These are phyloP conservation scores for Suillus placidus DNA, from an alignment of 768 basidiomycete species.

Conservation along the genomic window DNA sequence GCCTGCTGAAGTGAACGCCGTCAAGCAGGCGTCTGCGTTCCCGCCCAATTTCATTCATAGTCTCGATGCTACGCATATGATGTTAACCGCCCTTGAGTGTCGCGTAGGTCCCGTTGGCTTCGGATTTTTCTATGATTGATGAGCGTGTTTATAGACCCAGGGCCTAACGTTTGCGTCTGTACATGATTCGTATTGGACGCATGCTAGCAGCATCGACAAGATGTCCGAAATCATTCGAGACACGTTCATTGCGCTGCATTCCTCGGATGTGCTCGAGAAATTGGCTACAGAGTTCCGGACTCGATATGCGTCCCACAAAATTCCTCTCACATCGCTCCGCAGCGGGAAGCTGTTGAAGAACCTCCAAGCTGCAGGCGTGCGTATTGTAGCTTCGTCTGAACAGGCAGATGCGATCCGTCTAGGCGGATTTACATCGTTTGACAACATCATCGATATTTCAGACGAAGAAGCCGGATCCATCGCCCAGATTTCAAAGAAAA, in stretches of 20 bases:
- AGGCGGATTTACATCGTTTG: constrained; percentile 27
- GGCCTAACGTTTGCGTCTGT: constrained; percentile 90
- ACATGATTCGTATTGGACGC: constrained; percentile 99
- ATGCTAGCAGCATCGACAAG: constrained; percentile 80
- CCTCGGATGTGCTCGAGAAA: constrained; percentile 76
- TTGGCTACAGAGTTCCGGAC: constrained; percentile 78
- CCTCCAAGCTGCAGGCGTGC: constrained; percentile 48
- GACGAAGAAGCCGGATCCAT: constrained; percentile 40
- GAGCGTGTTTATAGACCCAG: constrained; percentile 50
- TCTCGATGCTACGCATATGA: constrained; percentile 98
- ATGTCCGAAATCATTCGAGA: constrained; percentile 92
- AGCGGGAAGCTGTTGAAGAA: constrained; percentile 39
- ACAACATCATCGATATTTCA: constrained; percentile 40
- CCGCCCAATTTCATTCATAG: constrained; percentile 99
- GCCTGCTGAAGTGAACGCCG: constrained; percentile 75
- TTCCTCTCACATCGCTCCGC: constrained; percentile 58
- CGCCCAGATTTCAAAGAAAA: constrained; percentile 13
- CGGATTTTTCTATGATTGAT: constrained; percentile 10
- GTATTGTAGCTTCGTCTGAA: constrained; percentile 44
- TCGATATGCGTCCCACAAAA: constrained; percentile 73
- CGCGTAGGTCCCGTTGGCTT: constrained; percentile 48
- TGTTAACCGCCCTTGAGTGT: constrained; percentile 92
- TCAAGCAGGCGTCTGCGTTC: constrained; percentile 95
- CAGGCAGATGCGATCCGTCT: constrained; percentile 35
- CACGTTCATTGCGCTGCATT: constrained; percentile 91